These are phyloP conservation scores for Colletotrichum sp. DNA, from an alignment of 2,329 filamentous ascomycete genomes.

Conservation along the genomic window DNA sequence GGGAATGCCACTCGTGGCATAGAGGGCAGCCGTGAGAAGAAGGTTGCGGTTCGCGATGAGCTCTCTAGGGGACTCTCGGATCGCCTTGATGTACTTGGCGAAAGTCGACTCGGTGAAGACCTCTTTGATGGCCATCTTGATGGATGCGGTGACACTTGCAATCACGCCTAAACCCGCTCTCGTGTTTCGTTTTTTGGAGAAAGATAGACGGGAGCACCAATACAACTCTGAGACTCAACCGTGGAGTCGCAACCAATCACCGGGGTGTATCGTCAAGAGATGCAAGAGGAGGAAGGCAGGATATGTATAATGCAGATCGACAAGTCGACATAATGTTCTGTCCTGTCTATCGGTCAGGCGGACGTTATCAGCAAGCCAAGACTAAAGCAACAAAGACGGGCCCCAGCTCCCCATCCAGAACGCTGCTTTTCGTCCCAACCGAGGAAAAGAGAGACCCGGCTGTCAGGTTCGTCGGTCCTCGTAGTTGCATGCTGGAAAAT, in stretches of 20 bases:
- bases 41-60: constrained; percentile 22
- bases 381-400: not conserved
- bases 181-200: not conserved
- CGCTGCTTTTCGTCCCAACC: not conserved
- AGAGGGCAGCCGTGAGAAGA: constrained; percentile 22
- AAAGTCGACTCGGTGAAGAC: not conserved
- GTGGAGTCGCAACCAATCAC: not conserved
- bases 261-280: not conserved
- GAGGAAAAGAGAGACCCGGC: not conserved
- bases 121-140: not conserved
- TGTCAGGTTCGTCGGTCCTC: not conserved
- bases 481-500: not conserved
- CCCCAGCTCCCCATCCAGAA: not conserved
- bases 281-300: not conserved
- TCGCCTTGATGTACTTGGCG: constrained; percentile 21
- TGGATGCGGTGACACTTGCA: not conserved
- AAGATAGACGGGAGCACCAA: not conserved
- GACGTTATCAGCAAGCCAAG: not conserved
- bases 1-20: constrained; percentile 24
- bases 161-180: not conserved
- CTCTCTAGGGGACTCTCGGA: constrained; percentile 22
- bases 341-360: not conserved
- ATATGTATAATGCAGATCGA: not conserved
- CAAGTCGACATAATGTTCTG: not conserved
- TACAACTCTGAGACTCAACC: not conserved